Evolutionary conservation across 768 basidiomycete species (phyloP), one percentile per base, ranked within the genome.

Genomic region (Nevesoporus exiguus): DNA sequence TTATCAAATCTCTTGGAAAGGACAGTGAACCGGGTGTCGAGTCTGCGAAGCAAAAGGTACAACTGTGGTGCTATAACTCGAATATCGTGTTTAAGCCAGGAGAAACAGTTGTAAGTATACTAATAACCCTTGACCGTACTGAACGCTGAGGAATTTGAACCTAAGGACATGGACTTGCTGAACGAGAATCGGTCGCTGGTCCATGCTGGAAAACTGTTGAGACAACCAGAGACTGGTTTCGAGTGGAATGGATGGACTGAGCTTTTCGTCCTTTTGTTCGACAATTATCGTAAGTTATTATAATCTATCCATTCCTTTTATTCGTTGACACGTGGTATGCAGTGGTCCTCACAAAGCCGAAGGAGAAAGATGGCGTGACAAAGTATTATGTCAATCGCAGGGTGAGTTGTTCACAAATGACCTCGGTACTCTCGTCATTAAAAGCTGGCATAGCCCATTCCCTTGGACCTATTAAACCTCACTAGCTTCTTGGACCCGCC

Each of bases 171-270:
- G 83, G 95, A 98, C 65, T 75, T 99, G 11, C 71, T 92, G 33
- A 82, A 94, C 59, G 85, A 88, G 46, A 86, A 85, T 58, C 80
- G 97, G 11, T 87, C 88, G 7, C 74, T 98, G 50, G 85, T 98
- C 30, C 84, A 94, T 64, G 82, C 87, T 1, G 87, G 93, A 7
- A 91, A 85, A 59, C 74, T 98, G 25, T 78, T 89, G 49, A 82
- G 93, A 46, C 93, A 94, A 61, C 90, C 93, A 14, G 94, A 97
- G 55, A 85, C 86, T 29, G 91, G 90, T 13, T 83, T 93, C 58
- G 87, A 88, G 67, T 90, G 86, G 85, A 91, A 81, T 57, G 90
- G 87, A 39, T 96, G 93, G 91, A 85, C 83, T 41, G 94, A 98
- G 69, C 78, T 96, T 7, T 89, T 86, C 57, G 88, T 96, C 8